phyloP scores from a whole-genome alignment of 2,329 filamentous ascomycete genomes.

The Pochonia chlamydosporia region DNA sequence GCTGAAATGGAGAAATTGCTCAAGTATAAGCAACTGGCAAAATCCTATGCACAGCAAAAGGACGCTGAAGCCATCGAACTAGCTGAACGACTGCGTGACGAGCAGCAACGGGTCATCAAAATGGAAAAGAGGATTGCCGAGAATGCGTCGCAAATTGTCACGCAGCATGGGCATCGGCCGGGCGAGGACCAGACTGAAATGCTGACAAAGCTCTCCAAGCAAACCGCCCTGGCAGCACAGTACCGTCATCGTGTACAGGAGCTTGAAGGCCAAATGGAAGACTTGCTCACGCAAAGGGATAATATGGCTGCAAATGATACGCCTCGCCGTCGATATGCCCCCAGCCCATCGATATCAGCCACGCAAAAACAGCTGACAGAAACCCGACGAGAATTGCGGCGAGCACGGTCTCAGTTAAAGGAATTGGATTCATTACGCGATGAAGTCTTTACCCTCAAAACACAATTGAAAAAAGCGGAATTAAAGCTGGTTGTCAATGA shows the following conservation, averaged over 20 bases:
- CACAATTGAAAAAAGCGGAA: constrained; percentile 43
- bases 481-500: constrained; percentile 7
- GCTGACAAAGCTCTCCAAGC: constrained; percentile 48
- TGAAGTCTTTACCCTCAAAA: constrained; percentile 47
- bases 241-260: constrained; percentile 56
- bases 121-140: constrained; percentile 60
- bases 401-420: constrained; percentile 47
- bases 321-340: constrained; percentile 29
- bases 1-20: constrained; percentile 72
- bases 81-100: constrained; percentile 59
- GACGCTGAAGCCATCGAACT: constrained; percentile 65
- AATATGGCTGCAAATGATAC: constrained; percentile 23
- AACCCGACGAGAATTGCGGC: constrained; percentile 47
- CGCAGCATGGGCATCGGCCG: constrained; percentile 23
- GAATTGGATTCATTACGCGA: constrained; percentile 46
- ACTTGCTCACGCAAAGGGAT: constrained; percentile 29
- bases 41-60: constrained; percentile 72
- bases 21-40: constrained; percentile 73
- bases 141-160: constrained; percentile 50
- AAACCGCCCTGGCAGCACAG: constrained; percentile 51
- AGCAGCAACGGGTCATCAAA: constrained; percentile 56
- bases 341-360: constrained; percentile 35
- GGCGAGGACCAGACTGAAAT: constrained; percentile 42
- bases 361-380: constrained; percentile 48
- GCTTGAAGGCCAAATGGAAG: constrained; percentile 45